Percentiles rank a stretch among this genome's conserved stretches.
Evolutionary conservation across 1,139 yeast species (phyloP).

Genomic region (Suhomyces bribrorum): DNA sequence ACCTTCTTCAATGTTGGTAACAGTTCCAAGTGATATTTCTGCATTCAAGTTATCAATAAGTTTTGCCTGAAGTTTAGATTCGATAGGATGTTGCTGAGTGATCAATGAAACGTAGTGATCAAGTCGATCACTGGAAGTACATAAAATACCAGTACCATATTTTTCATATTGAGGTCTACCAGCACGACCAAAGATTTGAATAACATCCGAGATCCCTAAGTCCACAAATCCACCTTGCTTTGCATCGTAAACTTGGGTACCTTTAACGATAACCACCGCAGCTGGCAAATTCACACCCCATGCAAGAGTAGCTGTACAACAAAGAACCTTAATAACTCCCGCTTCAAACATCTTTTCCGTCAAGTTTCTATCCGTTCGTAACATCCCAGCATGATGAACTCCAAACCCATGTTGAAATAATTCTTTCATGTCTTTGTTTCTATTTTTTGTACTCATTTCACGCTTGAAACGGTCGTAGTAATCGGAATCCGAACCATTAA

Average conservation of each 20-base stretch:
- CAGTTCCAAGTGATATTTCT: constrained; percentile 93
- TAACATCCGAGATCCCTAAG: constrained; percentile 92
- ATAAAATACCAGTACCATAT: constrained; percentile 87
- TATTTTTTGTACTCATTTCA: constrained; percentile 68
- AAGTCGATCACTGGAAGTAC: constrained; percentile 78
- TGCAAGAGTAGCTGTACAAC: constrained; percentile 97
- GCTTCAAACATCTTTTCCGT: constrained; percentile 83
- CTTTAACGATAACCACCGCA: constrained; percentile 93
- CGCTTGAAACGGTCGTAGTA: constrained; percentile 50
- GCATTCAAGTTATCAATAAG: constrained; percentile 93
- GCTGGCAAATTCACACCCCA: constrained; percentile 99
- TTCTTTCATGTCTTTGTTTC: constrained; percentile 79
- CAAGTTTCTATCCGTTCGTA: constrained; percentile 84
- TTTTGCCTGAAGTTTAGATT: constrained; percentile 74
- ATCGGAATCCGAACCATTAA: constrained; percentile 59
- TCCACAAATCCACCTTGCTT: constrained; percentile 94
- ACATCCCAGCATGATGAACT: constrained; percentile 96
- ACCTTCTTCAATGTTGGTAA: constrained; percentile 92
- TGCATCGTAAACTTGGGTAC: constrained; percentile 94
- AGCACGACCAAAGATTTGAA: constrained; percentile 98
- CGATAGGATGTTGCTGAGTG: constrained; percentile 96
- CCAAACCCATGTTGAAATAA: constrained; percentile 85
- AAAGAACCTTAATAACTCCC: constrained; percentile 86
- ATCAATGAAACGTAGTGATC: constrained; percentile 86
- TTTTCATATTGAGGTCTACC: constrained; percentile 97